Conservation (phyloP, 192 early-diverging fungal species). For the Allomyces arbusculus region DNA sequence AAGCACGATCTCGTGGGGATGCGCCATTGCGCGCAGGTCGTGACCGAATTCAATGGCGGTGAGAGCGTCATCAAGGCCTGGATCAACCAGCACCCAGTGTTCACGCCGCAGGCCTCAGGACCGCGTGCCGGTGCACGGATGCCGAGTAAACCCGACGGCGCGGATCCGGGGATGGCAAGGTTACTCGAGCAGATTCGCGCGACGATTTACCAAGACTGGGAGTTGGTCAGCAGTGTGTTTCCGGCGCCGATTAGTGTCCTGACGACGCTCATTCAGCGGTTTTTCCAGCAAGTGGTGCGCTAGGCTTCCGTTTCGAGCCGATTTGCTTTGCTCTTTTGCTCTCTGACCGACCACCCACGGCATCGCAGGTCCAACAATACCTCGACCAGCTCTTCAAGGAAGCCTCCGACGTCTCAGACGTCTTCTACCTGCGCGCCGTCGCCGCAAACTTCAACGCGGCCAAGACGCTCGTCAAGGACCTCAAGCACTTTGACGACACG, state of each 20-base stretch:
- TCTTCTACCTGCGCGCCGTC: conserved; percentile 61
- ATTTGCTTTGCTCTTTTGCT: neutral
- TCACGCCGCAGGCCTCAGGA: conserved; percentile 12
- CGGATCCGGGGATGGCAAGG: conserved; percentile 26
- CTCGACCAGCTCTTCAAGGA: conserved; percentile 56
- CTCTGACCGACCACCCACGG: neutral
- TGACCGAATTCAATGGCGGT: conserved; percentile 91
- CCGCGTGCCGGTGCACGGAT: too few relatives aligned
- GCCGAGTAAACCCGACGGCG: neutral
- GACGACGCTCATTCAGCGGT: conserved; percentile 79
- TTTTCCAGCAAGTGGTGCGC: conserved; percentile 84
- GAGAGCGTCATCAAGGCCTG: conserved; percentile 82
- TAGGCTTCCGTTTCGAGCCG: neutral
- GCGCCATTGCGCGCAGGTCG: conserved; percentile 69
- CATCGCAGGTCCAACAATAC: conserved; percentile 59
- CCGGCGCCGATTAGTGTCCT: conserved; percentile 75
- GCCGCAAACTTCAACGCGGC: conserved; percentile 52
- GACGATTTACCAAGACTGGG: conserved; percentile 70
- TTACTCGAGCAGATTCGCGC: conserved; percentile 69
- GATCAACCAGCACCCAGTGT: conserved; percentile 94
- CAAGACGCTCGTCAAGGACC: conserved; percentile 42
- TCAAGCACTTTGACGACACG: conserved; percentile 60
- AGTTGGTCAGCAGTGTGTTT: conserved; percentile 81
- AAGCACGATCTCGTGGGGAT: conserved; percentile 50
- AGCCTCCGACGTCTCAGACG: conserved; percentile 47